A percentile compares a stretch with the other conserved stretches of the same genome.
Evolutionary conservation across 2,329 filamentous ascomycete species (phyloP).

Genomic region (Curvularia verruculosa): DNA sequence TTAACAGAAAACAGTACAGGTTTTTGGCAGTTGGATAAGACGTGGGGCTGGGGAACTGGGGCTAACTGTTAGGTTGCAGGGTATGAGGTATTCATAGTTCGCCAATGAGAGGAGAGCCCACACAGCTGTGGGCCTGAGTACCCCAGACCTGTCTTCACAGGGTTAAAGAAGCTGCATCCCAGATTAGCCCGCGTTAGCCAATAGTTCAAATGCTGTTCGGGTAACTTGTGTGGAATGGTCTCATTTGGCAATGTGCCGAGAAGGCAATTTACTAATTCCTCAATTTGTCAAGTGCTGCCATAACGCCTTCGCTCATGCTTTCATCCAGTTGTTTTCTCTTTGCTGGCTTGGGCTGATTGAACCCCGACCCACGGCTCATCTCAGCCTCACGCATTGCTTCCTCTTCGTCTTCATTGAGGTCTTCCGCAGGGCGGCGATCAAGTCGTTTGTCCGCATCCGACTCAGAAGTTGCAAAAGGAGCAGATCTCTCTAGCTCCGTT

Average conservation of each 20-base stretch:
- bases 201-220: neutral
- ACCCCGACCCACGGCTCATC: conserved; percentile 16
- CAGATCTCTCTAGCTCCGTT: conserved; percentile 28
- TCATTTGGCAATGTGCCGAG: neutral
- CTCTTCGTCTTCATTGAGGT: conserved; percentile 53
- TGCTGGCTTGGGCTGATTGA: conserved; percentile 27
- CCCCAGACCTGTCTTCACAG: neutral
- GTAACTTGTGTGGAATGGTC: neutral
- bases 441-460: conserved; percentile 48
- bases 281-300: conserved; percentile 63
- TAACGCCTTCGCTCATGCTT: conserved; percentile 63
- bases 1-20: neutral
- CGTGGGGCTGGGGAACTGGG: conserved; percentile 2
- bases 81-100: conserved; percentile 1
- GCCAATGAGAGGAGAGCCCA: conserved; percentile 11
- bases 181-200: neutral
- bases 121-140: conserved; percentile 1
- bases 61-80: conserved; percentile 1
- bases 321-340: conserved; percentile 51
- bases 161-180: neutral
- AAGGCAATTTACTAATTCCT: conserved; percentile 45
- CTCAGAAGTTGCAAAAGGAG: conserved; percentile 19
- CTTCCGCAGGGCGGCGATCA: conserved; percentile 42
- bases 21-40: conserved; percentile 9
- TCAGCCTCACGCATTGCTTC: conserved; percentile 52